Conservation (phyloP, 2,329 filamentous ascomycete species). For the Fusarium foetens region DNA sequence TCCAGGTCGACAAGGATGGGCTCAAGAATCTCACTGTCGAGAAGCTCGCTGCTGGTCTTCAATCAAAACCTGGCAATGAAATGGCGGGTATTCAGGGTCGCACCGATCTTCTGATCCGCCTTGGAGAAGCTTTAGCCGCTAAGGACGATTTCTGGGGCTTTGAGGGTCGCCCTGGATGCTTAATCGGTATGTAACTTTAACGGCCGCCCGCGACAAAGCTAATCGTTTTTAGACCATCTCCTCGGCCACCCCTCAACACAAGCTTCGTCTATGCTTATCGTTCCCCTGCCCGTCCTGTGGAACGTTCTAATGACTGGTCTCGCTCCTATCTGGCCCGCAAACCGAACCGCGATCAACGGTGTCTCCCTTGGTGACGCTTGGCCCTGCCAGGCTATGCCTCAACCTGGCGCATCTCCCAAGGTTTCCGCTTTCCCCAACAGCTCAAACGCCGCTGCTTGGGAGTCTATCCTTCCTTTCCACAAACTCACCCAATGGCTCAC, state of each 20-base stretch:
- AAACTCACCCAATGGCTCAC: conserved; percentile 95
- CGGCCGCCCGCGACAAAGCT: conserved; percentile 7
- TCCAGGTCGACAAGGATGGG: conserved; percentile 87
- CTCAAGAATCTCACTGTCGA: conserved; percentile 79
- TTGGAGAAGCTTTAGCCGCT: conserved; percentile 77
- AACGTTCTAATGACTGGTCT: conserved; percentile 88
- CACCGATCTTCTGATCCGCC: conserved; percentile 78
- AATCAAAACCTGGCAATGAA: conserved; percentile 82
- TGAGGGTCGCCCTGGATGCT: conserved; percentile 88
- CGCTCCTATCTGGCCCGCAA: conserved; percentile 86
- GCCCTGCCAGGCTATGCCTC: conserved; percentile 86
- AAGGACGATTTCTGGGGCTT: conserved; percentile 86
- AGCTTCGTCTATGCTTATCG: conserved; percentile 86
- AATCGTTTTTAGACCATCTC: conserved; percentile 77
- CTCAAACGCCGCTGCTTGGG: conserved; percentile 61
- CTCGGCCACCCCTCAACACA: conserved; percentile 90
- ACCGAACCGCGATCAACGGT: conserved; percentile 87
- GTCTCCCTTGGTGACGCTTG: conserved; percentile 92
- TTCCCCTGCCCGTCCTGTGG: conserved; percentile 90
- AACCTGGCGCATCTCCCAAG: conserved; percentile 56
- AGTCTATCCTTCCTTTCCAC: conserved; percentile 89
- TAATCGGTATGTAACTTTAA: conserved; percentile 75
- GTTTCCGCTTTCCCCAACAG: conserved; percentile 42
- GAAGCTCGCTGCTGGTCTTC: conserved; percentile 81
- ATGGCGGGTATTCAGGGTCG: conserved; percentile 88